These are phyloP conservation scores for Aspergillus brasiliensis DNA, from an alignment of 2,329 filamentous ascomycete species.

Conservation along the genomic window DNA sequence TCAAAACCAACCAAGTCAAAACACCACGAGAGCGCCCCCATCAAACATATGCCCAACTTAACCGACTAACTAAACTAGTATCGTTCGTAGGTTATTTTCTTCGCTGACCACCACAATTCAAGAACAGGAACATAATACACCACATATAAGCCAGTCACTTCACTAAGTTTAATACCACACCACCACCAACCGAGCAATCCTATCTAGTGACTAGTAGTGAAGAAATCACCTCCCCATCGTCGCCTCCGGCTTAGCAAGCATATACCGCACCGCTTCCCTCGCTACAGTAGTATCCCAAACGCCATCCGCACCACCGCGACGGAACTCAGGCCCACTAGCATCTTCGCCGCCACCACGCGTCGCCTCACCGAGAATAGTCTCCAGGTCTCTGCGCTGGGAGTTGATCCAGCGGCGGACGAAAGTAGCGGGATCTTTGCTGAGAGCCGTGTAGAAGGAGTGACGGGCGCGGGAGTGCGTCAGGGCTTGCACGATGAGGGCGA, in stretches of 20 bases:
- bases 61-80: not conserved
- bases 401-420: slow-evolving; percentile 88
- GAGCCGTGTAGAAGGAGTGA: slow-evolving; percentile 78
- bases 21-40: slow-evolving; percentile 31
- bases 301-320: slow-evolving; percentile 56
- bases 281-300: slow-evolving; percentile 66
- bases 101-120: not conserved
- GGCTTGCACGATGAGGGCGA: slow-evolving; percentile 80
- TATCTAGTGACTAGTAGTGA: not conserved
- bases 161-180: too few species aligned
- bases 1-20: slow-evolving; percentile 15
- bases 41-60: slow-evolving; percentile 4
- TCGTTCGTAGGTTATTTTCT: not conserved
- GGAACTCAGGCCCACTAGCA: slow-evolving; percentile 50
- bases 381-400: slow-evolving; percentile 86
- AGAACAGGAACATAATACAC: not conserved
- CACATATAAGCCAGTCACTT: too few species aligned
- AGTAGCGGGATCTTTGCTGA: slow-evolving; percentile 77
- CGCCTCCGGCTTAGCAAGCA: slow-evolving; percentile 55
- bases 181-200: not conserved
- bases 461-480: slow-evolving; percentile 84
- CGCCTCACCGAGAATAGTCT: slow-evolving; percentile 82
- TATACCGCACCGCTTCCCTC: slow-evolving; percentile 63
- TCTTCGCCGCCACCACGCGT: slow-evolving; percentile 60
- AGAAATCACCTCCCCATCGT: slow-evolving; percentile 24